A percentile compares a stretch with the other conserved stretches of the same genome.
Evolutionary conservation across 116 monocot species (phyloP).

Genomic region (Zostera marina): DNA sequence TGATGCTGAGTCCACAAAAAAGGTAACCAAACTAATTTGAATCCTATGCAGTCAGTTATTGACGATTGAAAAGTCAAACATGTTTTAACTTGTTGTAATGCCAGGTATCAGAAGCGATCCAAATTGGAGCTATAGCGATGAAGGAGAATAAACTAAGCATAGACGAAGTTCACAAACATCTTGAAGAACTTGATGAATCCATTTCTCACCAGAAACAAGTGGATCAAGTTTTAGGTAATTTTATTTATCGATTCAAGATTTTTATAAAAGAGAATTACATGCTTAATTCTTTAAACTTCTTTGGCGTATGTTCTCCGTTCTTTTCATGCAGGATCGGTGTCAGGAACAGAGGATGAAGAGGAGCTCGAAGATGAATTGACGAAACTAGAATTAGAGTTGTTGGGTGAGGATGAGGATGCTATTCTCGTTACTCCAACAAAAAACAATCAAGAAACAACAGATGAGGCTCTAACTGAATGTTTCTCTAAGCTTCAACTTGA

Average conservation of each 20-base stretch:
- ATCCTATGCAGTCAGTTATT: too few relatives aligned
- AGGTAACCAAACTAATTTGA: conserved; percentile 21
- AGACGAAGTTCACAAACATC: conserved; percentile 48
- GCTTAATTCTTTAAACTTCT: not conserved
- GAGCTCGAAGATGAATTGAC: conserved; percentile 52
- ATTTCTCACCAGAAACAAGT: conserved; percentile 46
- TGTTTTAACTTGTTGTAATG: not conserved
- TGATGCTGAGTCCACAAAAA: conserved; percentile 60
- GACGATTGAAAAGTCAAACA: not conserved
- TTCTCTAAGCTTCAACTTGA: conserved; percentile 42
- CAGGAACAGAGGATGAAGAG: conserved; percentile 34
- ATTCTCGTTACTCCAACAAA: conserved; percentile 1
- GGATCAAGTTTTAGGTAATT: conserved; percentile 45
- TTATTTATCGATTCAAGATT: too few relatives aligned
- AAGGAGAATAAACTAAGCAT: conserved; percentile 46
- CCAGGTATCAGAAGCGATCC: conserved; percentile 69
- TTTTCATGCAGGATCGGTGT: conserved; percentile 22
- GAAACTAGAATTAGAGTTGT: conserved; percentile 7
- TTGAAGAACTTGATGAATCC: conserved; percentile 56
- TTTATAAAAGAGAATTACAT: too few relatives aligned
- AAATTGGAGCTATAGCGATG: conserved; percentile 52
- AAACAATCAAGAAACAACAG: conserved; percentile 8
- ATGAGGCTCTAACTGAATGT: conserved; percentile 23
- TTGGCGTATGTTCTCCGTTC: not conserved
- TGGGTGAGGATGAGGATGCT: not conserved